Conservation (phyloP, 768 basidiomycete species). For the Galerina marginata region DNA sequence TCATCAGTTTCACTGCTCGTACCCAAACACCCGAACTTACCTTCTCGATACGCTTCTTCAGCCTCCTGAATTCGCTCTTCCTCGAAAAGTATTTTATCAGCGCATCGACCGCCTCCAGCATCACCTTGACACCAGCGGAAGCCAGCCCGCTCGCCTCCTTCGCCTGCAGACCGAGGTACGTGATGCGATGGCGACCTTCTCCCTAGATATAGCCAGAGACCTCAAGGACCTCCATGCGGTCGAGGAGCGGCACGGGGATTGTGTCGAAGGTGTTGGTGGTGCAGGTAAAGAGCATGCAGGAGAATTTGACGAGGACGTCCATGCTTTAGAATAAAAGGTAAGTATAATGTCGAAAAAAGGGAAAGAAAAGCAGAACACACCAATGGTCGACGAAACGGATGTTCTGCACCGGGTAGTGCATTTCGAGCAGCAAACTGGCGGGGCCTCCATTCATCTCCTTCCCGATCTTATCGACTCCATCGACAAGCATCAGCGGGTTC, state of each 20-base stretch:
- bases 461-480: conserved; percentile 96
- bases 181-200: conserved; percentile 89
- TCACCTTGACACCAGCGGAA: conserved; percentile 81
- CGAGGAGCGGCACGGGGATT: conserved; percentile 90
- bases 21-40: conserved; percentile 40
- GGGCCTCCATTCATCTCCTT: conserved; percentile 92
- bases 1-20: neutral
- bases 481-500: conserved; percentile 92
- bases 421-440: conserved; percentile 87
- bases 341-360: conserved; percentile 6
- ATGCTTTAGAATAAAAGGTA: conserved; percentile 56
- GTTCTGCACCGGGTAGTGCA: conserved; percentile 96
- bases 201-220: conserved; percentile 94
- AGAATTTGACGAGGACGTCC: conserved; percentile 96
- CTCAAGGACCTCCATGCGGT: conserved; percentile 98
- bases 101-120: conserved; percentile 77
- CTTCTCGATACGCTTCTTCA: conserved; percentile 99
- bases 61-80: conserved; percentile 93
- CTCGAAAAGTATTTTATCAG: conserved; percentile 97
- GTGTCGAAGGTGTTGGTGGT: conserved; percentile 95
- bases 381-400: conserved; percentile 94
- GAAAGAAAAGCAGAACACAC: conserved; percentile 49
- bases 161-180: conserved; percentile 91
- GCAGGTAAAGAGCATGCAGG: conserved; percentile 95
- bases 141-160: conserved; percentile 89